Percentiles rank a stretch among this genome's conserved stretches.
Conservation (phyloP, 2,329 filamentous ascomycete species). For the Cytospora schulzeri region DNA sequence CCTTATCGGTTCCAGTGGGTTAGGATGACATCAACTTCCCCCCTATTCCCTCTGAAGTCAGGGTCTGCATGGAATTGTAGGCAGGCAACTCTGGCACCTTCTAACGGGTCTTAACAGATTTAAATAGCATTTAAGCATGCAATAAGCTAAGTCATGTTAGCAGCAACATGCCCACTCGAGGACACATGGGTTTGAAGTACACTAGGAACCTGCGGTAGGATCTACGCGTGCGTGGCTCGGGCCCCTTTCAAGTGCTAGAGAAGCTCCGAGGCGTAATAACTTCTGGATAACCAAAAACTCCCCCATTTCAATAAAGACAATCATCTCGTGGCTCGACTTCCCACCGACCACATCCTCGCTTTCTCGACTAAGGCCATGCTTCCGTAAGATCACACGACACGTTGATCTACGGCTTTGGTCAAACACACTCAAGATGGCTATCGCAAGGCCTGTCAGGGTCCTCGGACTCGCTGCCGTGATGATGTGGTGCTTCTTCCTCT, state of each 20-base stretch:
- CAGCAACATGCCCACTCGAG: background rate
- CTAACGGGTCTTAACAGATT: background rate
- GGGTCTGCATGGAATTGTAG: background rate
- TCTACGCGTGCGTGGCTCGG: constrained; percentile 4
- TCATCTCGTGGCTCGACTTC: constrained; percentile 12
- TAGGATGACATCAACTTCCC: background rate
- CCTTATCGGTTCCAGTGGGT: background rate
- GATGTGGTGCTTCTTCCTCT: constrained; percentile 77
- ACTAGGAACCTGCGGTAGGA: background rate
- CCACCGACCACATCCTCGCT: constrained; percentile 14
- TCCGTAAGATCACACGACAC: constrained; percentile 15
- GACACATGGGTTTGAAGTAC: too few species aligned
- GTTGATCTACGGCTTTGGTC: constrained; percentile 10
- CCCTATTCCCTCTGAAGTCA: background rate
- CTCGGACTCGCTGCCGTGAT: constrained; percentile 71
- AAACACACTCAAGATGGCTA: constrained; percentile 63
- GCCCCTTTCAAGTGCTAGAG: constrained; percentile 22
- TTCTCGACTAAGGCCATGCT: constrained; percentile 24
- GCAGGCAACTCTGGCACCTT: background rate
- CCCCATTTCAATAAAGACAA: constrained; percentile 1
- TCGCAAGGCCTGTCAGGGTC: constrained; percentile 82
- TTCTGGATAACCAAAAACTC: background rate
- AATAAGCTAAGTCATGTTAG: background rate
- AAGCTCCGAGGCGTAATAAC: background rate
- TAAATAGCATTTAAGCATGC: background rate